phyloP scores from a whole-genome alignment of 257 asterid species.

The Solanum ossicruentum region DNA sequence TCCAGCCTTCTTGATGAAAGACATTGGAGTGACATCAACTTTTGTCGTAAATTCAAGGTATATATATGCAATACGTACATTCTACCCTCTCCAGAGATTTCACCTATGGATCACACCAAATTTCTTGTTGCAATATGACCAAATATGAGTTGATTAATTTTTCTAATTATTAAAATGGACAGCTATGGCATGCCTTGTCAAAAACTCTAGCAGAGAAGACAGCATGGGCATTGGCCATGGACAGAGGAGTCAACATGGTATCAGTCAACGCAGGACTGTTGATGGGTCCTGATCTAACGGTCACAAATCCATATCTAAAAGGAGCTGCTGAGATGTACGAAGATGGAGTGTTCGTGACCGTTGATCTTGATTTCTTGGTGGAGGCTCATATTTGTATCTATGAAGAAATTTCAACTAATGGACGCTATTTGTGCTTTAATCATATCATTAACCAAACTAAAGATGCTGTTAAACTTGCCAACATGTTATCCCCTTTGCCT shows the following conservation, averaged over 20 bases:
- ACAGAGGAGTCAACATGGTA: conserved; percentile 76
- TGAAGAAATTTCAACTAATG: conserved; percentile 65
- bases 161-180: neutral
- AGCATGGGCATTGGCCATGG: conserved; percentile 93
- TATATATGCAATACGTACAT: neutral
- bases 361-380: conserved; percentile 58
- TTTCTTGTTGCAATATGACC: neutral
- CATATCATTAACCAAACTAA: conserved; percentile 32
- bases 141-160: neutral
- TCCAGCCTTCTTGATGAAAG: conserved; percentile 45
- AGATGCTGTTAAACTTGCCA: conserved; percentile 50
- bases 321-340: conserved; percentile 86
- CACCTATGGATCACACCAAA: neutral
- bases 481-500: conserved; percentile 15
- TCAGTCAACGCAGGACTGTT: conserved; percentile 58
- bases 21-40: conserved; percentile 70
- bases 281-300: conserved; percentile 44
- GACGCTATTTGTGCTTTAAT: conserved; percentile 74
- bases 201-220: conserved; percentile 81
- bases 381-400: conserved; percentile 72
- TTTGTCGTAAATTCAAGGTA: conserved; percentile 70
- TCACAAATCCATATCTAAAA: conserved; percentile 64
- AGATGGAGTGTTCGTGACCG: conserved; percentile 72
- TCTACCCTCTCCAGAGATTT: fast-evolving
- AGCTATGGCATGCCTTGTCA: conserved; percentile 84